Evolutionary conservation across 2,329 filamentous ascomycete species (phyloP).

Genomic region (Teratosphaeria nubilosa): DNA sequence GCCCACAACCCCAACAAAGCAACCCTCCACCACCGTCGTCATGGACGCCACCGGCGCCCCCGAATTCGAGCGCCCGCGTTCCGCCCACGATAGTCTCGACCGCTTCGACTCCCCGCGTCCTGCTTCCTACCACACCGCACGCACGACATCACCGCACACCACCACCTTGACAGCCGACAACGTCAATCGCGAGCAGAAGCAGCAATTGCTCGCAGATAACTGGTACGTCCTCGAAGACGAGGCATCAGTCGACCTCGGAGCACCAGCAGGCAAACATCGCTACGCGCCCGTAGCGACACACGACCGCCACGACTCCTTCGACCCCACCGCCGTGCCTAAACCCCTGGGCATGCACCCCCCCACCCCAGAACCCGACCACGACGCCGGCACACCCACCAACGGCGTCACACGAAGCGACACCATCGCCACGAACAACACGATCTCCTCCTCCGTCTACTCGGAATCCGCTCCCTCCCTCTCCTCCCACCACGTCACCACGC

Average conservation of each 20-base stretch:
- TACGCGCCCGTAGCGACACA: conserved; percentile 11
- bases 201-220: conserved; percentile 34
- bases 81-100: neutral
- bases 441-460: conserved; percentile 24
- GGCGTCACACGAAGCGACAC: conserved; percentile 24
- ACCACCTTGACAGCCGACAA: conserved; percentile 10
- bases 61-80: neutral
- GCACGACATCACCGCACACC: neutral
- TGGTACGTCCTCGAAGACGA: conserved; percentile 33
- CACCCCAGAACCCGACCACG: conserved; percentile 22
- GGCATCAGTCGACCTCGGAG: conserved; percentile 17
- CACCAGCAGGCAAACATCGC: conserved; percentile 2
- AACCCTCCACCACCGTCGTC: neutral
- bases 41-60: neutral
- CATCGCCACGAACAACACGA: conserved; percentile 16
- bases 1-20: neutral
- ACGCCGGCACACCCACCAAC: conserved; percentile 2
- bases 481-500: conserved; percentile 15
- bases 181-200: conserved; percentile 20
- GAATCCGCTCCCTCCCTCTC: conserved; percentile 21
- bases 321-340: conserved; percentile 13
- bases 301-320: conserved; percentile 17
- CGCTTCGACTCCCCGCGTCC: neutral
- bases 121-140: neutral
- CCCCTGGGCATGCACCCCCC: conserved; percentile 41